Conservation (phyloP, 192 early-diverging fungal genomes). For the Backusella mclennaniae region DNA sequence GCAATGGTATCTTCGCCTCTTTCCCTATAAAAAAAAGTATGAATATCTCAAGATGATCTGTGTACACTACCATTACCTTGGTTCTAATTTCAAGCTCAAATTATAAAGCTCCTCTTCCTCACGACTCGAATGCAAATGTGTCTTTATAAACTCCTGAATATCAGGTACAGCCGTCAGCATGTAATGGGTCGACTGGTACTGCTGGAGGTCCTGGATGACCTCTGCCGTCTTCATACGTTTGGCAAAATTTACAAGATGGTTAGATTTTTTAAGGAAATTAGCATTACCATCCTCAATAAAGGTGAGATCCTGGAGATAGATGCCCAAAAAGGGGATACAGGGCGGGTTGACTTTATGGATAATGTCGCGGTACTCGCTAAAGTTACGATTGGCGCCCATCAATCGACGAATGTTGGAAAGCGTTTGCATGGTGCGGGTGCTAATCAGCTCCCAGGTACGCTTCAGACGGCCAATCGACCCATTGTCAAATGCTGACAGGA, state of each 20-base stretch:
- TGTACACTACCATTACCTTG: conserved; percentile 41
- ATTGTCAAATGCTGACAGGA: conserved; percentile 82
- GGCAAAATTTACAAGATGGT: conserved; percentile 86
- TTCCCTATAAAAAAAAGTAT: conserved; percentile 39
- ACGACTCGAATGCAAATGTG: conserved; percentile 63
- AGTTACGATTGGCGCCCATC: conserved; percentile 83
- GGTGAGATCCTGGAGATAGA: conserved; percentile 83
- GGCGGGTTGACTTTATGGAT: conserved; percentile 76
- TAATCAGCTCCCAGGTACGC: conserved; percentile 78
- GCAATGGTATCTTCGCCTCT: conserved; percentile 74
- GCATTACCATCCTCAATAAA: conserved; percentile 90
- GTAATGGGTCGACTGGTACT: conserved; percentile 85
- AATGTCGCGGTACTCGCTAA: conserved; percentile 74
- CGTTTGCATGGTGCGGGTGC: conserved; percentile 47
- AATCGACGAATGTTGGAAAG: conserved; percentile 64
- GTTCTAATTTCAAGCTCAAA: conserved; percentile 78
- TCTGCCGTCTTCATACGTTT: conserved; percentile 87
- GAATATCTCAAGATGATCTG: background rate
- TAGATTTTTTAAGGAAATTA: conserved; percentile 60
- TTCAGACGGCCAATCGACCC: conserved; percentile 86
- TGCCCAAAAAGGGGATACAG: conserved; percentile 79
- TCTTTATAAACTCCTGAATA: conserved; percentile 76
- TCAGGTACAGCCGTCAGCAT: conserved; percentile 74
- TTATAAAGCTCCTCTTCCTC: conserved; percentile 76
- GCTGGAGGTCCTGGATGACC: conserved; percentile 84